Base-by-base conservation (phyloP, 2,329 filamentous ascomycete species). In the Emergomyces orientalis region DNA sequence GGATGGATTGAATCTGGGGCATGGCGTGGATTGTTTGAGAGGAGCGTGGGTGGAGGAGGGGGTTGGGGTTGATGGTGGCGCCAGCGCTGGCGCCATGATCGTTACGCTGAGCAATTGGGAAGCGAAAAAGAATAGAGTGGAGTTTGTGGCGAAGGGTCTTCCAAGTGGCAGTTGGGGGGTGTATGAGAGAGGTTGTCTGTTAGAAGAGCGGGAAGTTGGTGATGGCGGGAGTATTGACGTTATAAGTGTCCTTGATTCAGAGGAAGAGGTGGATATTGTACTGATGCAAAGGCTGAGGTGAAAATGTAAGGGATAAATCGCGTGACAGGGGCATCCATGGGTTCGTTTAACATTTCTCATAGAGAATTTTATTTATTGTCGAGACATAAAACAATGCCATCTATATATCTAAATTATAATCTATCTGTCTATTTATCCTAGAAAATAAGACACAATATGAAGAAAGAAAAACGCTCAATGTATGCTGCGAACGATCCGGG, bases 131-230 rank as follows among this genome's bases (percentile, higher is more conserved):
- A 45, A 45, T 9, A 45, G 7, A 22, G 43, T 45, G 43, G 43
- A 45, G 43, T 45, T 45, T 45, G 43, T 45, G 7, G 43, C n/a
- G n/a, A 45, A 19, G 19, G n/a, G n/a, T n/a, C 43, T 45, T 45
- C 43, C 19, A 14, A 45, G n/a, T 19, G 43, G 7, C 43, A 45
- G 5, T 45, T 22, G 43, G 43, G 43, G 43, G 11, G 43, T 45
- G 43, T 45, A 45, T 71, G 64, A 49, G 65, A 14, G 55, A 14
- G 55, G 55, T 1, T 14, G 55, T 7, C 25, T 34, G 22, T n/a
- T 74, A 37, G 25, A 62, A 11, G 63, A 69, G 63, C 75, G 66
- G 70, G 64, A 45, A 64, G 73, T 17, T 67, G 68, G 62, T 66
- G 64, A 47, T 47, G 43, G n/a, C 43, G n/a, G 43, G 9, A 47